A percentile compares a stretch with the other conserved stretches of the same genome.
These are phyloP conservation scores for Papilionanthe hybrid DNA, from an alignment of 116 monocot genomes.

Conservation along the genomic window DNA sequence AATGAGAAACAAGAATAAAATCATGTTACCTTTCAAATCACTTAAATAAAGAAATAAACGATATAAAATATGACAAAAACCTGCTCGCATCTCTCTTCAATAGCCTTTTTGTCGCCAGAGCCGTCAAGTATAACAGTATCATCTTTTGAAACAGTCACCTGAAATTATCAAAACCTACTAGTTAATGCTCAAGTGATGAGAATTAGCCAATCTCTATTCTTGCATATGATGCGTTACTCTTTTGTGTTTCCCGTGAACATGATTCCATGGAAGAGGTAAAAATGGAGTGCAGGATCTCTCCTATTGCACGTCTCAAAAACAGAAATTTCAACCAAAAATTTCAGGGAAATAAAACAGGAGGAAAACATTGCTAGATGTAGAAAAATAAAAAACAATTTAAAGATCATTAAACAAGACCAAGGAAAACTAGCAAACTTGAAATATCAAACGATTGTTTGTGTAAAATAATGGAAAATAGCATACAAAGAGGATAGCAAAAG, in stretches of 20 bases:
- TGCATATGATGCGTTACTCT: too few species aligned
- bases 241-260: neutral
- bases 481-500: neutral
- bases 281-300: too few species aligned
- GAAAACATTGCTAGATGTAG: too few species aligned
- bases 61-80: slow-evolving; percentile 14
- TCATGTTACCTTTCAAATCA: neutral
- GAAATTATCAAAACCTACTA: neutral
- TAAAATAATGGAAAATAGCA: neutral
- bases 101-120: slow-evolving; percentile 64
- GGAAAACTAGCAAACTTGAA: too few species aligned
- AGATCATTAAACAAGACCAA: too few species aligned
- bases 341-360: neutral
- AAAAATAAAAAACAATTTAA: too few species aligned
- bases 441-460: too few species aligned
- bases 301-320: neutral
- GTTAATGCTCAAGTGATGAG: neutral
- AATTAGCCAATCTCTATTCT: neutral
- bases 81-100: slow-evolving; percentile 67
- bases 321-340: too few species aligned
- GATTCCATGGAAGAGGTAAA: neutral
- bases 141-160: slow-evolving; percentile 76
- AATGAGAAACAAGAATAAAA: neutral
- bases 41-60: neutral
- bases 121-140: slow-evolving; percentile 76